A percentile compares a stretch with the other conserved stretches of the same genome.
These are phyloP conservation scores for Fibroporia radiculosa DNA, from an alignment of 768 basidiomycete genomes.

Conservation along the genomic window DNA sequence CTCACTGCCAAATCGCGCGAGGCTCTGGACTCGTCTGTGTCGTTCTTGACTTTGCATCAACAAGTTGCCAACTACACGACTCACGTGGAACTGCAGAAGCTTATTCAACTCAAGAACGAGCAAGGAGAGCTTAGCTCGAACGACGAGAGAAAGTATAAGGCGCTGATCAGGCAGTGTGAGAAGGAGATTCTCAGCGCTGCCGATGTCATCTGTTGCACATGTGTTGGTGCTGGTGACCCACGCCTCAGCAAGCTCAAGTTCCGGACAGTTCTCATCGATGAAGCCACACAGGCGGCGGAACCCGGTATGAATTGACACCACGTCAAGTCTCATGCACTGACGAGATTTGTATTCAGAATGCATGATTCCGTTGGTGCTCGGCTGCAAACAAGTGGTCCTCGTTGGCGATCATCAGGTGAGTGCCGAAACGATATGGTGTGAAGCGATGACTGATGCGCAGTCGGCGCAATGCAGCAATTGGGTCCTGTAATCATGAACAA, in stretches of 20 bases:
- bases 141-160: slow-evolving; percentile 98
- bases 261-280: slow-evolving; percentile 96
- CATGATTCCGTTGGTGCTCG: slow-evolving; percentile 98
- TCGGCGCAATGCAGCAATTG: slow-evolving; percentile 55
- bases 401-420: slow-evolving; percentile 81
- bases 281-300: slow-evolving; percentile 97
- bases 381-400: slow-evolving; percentile 96
- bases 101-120: slow-evolving; percentile 96
- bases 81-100: slow-evolving; percentile 94
- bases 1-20: slow-evolving; percentile 97
- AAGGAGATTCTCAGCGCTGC: slow-evolving; percentile 94
- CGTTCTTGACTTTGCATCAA: slow-evolving; percentile 91
- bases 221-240: slow-evolving; percentile 96
- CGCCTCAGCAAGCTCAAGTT: slow-evolving; percentile 96
- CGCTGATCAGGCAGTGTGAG: slow-evolving; percentile 89
- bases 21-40: slow-evolving; percentile 91
- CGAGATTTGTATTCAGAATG: slow-evolving; percentile 56
- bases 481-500: slow-evolving; percentile 99
- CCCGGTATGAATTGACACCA: slow-evolving; percentile 51
- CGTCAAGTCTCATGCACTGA: neutral
- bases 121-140: slow-evolving; percentile 95
- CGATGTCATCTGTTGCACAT: slow-evolving; percentile 98
- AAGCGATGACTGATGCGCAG: slow-evolving; percentile 7
- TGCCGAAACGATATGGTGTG: slow-evolving; percentile 1
- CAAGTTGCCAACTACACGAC: slow-evolving; percentile 97